phyloP scores from a whole-genome alignment of 441 rosid genomes.

The Erysimum cheiri region DNA sequence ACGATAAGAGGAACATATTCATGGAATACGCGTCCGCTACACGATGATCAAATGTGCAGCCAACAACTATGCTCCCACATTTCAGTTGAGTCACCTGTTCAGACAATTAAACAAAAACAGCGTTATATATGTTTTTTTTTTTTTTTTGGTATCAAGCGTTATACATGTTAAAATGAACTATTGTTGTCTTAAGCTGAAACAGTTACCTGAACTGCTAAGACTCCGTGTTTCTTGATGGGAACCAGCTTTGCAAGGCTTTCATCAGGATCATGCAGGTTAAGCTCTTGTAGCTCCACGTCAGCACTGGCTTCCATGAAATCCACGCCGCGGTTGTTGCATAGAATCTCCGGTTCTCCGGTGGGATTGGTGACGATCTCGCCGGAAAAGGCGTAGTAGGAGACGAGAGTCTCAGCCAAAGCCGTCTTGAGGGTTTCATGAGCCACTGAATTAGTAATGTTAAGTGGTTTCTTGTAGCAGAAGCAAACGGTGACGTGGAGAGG shows the following conservation, averaged over 20 bases:
- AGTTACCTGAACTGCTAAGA: slow-evolving; percentile 74
- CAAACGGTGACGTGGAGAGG: slow-evolving; percentile 65
- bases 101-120: slow-evolving; percentile 14
- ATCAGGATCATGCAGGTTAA: slow-evolving; percentile 73
- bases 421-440: slow-evolving; percentile 53
- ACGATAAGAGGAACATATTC: slow-evolving; percentile 75
- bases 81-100: slow-evolving; percentile 62
- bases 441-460: slow-evolving; percentile 29
- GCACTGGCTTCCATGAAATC: slow-evolving; percentile 69
- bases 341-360: slow-evolving; percentile 74
- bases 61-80: slow-evolving; percentile 77
- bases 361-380: slow-evolving; percentile 68
- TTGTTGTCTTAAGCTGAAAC: slow-evolving; percentile 1
- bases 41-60: slow-evolving; percentile 82
- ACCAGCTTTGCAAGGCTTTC: slow-evolving; percentile 65
- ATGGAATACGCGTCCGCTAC: slow-evolving; percentile 78
- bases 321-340: slow-evolving; percentile 82
- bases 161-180: slow-evolving; percentile 12
- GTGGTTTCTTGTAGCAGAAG: slow-evolving; percentile 60
- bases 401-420: slow-evolving; percentile 65
- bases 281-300: slow-evolving; percentile 55
- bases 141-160: not conserved
- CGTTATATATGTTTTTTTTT: not conserved
- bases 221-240: slow-evolving; percentile 67
- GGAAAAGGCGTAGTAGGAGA: slow-evolving; percentile 67